These are phyloP conservation scores for Teunomyces panamensis DNA, from an alignment of 805 yeast genomes.

Conservation along the genomic window DNA sequence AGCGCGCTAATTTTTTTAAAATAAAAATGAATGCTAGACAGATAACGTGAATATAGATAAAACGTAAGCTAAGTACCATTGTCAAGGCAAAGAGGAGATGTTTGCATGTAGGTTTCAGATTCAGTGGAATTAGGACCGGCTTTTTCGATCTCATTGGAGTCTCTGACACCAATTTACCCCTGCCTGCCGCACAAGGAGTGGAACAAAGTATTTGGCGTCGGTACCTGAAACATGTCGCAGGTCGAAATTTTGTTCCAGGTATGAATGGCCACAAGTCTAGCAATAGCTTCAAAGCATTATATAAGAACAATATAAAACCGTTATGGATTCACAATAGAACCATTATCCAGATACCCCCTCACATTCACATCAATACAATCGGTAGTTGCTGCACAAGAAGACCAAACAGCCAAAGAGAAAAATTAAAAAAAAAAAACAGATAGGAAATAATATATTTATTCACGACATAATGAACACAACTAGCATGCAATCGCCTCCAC, in stretches of 20 bases:
- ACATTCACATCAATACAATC: not conserved
- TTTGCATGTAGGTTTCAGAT: too few relatives aligned
- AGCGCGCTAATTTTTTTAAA: too few relatives aligned
- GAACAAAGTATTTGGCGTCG: not conserved
- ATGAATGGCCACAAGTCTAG: not conserved
- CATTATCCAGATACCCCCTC: too few relatives aligned
- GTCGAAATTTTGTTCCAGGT: not conserved
- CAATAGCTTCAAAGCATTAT: not conserved
- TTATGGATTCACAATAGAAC: not conserved
- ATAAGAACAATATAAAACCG: not conserved
- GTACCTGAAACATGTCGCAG: not conserved
- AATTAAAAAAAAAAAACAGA: too few relatives aligned
- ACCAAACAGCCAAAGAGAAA: not conserved
- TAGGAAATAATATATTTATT: not conserved
- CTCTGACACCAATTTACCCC: not conserved
- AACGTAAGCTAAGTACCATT: too few relatives aligned
- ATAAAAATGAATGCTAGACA: too few relatives aligned
- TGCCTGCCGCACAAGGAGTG: not conserved
- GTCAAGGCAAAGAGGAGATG: too few relatives aligned
- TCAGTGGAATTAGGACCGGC: too few relatives aligned
- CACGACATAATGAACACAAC: not conserved
- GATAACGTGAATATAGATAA: too few relatives aligned
- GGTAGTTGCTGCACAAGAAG: not conserved
- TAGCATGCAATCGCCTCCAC: not conserved
- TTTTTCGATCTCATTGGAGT: too few relatives aligned